A percentile compares a stretch with the other conserved stretches of the same genome.
phyloP scores from a whole-genome alignment of 2,329 filamentous ascomycete species.

The Trichoderma lentiforme region DNA sequence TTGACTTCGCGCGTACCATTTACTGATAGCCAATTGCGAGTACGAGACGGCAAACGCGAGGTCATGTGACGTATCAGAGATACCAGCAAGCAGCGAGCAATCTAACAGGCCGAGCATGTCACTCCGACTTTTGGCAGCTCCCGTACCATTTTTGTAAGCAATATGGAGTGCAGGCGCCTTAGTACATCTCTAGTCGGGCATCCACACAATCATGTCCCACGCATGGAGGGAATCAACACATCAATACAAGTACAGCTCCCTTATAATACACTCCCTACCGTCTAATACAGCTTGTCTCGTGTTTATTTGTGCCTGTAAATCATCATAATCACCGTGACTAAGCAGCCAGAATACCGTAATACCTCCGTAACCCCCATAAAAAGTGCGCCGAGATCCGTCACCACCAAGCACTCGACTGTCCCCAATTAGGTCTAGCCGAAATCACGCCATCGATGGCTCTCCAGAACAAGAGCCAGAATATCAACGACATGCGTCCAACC shows the following conservation, averaged over 20 bases:
- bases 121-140: not conserved
- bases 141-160: not conserved
- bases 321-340: not conserved
- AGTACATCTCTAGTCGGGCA: not conserved
- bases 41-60: not conserved
- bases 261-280: not conserved
- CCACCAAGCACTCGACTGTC: not conserved
- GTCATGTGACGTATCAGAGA: not conserved
- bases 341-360: not conserved
- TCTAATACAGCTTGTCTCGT: not conserved
- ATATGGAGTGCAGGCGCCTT: not conserved
- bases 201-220: not conserved
- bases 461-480: conserved; percentile 21
- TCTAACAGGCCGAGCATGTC: not conserved
- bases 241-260: not conserved
- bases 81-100: not conserved
- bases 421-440: conserved; percentile 28
- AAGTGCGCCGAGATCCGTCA: conserved; percentile 6
- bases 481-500: conserved; percentile 21
- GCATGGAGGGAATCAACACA: not conserved
- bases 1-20: not conserved
- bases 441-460: conserved; percentile 34
- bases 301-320: not conserved
- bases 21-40: not conserved
- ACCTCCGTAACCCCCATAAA: not conserved